phyloP scores from a whole-genome alignment of 352 stramenopile genomes.

The Pythium rhizo-oryzae region DNA sequence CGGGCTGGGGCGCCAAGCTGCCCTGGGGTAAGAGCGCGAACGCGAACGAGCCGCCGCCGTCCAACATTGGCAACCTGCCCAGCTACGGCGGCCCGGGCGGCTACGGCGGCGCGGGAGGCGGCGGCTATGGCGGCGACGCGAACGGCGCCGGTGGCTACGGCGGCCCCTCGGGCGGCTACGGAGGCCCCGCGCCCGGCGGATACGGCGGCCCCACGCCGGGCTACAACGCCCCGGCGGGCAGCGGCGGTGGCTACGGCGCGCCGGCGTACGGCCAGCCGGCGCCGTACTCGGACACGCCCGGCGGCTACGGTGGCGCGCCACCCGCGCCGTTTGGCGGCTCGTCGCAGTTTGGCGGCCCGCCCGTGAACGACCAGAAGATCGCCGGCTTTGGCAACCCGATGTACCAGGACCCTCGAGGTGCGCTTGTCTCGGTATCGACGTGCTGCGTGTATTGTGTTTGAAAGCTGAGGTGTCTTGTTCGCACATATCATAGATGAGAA shows the following conservation, averaged over 20 bases:
- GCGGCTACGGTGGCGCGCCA: slow-evolving; percentile 30
- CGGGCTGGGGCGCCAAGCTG: slow-evolving; percentile 75
- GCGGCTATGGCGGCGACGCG: slow-evolving; percentile 21
- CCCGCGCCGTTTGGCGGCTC: slow-evolving; percentile 42
- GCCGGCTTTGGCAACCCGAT: slow-evolving; percentile 95
- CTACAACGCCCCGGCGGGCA: slow-evolving; percentile 36
- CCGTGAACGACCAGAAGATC: slow-evolving; percentile 83
- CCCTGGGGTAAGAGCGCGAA: slow-evolving; percentile 65
- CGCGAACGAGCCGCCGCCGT: slow-evolving; percentile 51
- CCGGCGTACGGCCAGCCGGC: slow-evolving; percentile 32
- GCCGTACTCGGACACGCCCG: slow-evolving; percentile 33
- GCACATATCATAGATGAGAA: slow-evolving; percentile 62
- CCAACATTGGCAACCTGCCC: slow-evolving; percentile 57
- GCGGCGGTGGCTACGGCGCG: slow-evolving; percentile 28
- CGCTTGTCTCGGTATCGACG: neutral
- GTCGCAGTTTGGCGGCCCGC: slow-evolving; percentile 46
- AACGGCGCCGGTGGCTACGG: slow-evolving; percentile 37
- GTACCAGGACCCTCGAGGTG: slow-evolving; percentile 90
- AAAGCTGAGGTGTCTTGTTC: neutral
- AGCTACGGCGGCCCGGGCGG: slow-evolving; percentile 56
- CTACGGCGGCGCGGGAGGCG: slow-evolving; percentile 48
- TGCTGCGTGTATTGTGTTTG: too few relatives aligned
- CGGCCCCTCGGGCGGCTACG: slow-evolving; percentile 36
- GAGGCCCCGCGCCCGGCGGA: slow-evolving; percentile 27
- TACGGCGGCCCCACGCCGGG: slow-evolving; percentile 28